Base-by-base conservation (phyloP, 495 filamentous ascomycete genomes). In the Podospora anserina region DNA sequence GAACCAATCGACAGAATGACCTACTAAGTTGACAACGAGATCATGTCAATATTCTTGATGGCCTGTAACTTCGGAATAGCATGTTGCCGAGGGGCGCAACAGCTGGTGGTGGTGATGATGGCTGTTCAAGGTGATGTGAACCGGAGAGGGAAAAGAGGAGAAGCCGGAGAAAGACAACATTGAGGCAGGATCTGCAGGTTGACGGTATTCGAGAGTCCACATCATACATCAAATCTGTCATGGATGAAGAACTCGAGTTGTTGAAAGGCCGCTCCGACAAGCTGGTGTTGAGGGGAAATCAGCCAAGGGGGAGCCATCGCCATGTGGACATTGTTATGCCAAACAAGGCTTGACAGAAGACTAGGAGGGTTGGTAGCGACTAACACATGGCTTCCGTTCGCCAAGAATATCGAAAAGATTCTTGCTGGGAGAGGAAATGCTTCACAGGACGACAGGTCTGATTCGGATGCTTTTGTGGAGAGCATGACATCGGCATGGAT, bases 221-320 rank as follows among this genome's bases (percentile, higher is more conserved):
- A 6, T 56, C 32, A 6, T 79, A 71, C 49, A 34, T 71, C 4
- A 39, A 65, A 30, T 32, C 61, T 7, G 27, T 68, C 58, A 13
- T 66, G 0, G 32, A 39, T 20, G 23, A 66, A n/a, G 68, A 70
- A 44, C 30, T 64, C 7, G 61, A 61, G 20, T 53, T 39, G 30
- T 64, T 72, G 5, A 34, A 53, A 1, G 70, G 67, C 18, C 16
- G 49, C 0, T 5, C 39, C 39, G 28, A 62, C 5, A 69, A 44
- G 11, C 19, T 72, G 6, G 78, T 86, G 5, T 64, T 87, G n/a
- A 81, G 79, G 30, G 84, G 85, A 0, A 0, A 74, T 87, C 61
- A 86, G 85, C 64, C 84, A 87, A 67, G 85, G 85, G 5, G 86
- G 81, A 70, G 85, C 85, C 4, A 78, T 78, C 3, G 77, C 75